These are phyloP conservation scores for Eimeria sp. DNA, from an alignment of 169 alveolate genomes.

Conservation along the genomic window DNA sequence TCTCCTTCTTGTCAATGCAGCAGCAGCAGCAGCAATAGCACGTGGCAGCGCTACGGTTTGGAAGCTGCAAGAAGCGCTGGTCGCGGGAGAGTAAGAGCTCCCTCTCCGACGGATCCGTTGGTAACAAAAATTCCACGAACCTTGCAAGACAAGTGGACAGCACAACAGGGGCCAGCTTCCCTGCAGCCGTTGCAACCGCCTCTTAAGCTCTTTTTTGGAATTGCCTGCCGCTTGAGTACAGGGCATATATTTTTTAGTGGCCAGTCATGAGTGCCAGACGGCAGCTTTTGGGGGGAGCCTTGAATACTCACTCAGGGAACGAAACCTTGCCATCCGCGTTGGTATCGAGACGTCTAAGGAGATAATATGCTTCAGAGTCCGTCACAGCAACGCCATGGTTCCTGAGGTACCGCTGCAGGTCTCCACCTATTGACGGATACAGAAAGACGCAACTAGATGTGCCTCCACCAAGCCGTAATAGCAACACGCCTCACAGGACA, in stretches of 20 bases:
- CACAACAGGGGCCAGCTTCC: not conserved
- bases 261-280: not conserved
- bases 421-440: slow-evolving; percentile 59
- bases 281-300: not conserved
- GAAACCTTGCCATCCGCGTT: slow-evolving; percentile 76
- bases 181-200: not conserved
- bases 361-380: slow-evolving; percentile 78
- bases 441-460: not conserved
- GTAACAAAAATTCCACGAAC: slow-evolving; percentile 73
- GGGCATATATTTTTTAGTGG: not conserved
- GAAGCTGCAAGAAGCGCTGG: slow-evolving; percentile 28
- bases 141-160: slow-evolving; percentile 36
- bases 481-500: not conserved
- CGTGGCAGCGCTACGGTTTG: slow-evolving; percentile 38
- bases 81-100: slow-evolving; percentile 59
- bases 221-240: not conserved
- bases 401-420: slow-evolving; percentile 66
- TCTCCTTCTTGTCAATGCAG: slow-evolving; percentile 19
- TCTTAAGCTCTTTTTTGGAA: not conserved
- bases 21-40: slow-evolving; percentile 70
- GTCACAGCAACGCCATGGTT: slow-evolving; percentile 68
- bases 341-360: slow-evolving; percentile 77
- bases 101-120: slow-evolving; percentile 50
- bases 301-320: slow-evolving; percentile 73
- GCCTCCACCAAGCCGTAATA: not conserved